Evolutionary conservation across 495 filamentous ascomycete genomes (phyloP).

Genomic region (Penicillium simplicissimum): DNA sequence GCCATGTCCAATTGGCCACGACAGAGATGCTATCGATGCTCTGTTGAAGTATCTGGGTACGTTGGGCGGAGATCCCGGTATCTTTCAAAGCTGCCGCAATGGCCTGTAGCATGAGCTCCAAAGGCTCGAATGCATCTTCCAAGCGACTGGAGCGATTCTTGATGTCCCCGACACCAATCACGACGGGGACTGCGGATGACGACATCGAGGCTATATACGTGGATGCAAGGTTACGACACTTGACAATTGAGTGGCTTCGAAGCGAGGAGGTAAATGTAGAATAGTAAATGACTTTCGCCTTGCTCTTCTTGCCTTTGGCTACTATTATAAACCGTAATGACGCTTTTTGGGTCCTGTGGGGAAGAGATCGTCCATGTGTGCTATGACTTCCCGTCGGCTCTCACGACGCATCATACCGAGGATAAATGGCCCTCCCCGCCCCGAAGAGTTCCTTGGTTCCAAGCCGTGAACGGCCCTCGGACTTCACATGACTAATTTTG

Average conservation of each 20-base stretch:
- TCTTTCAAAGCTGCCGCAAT: slow-evolving; percentile 48
- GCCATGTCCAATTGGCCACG: slow-evolving; percentile 61
- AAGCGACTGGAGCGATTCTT: slow-evolving; percentile 47
- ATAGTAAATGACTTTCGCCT: background rate
- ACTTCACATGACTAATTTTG: background rate
- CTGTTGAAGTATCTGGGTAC: slow-evolving; percentile 33
- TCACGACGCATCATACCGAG: background rate
- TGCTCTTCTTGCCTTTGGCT: background rate
- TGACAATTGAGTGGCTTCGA: background rate
- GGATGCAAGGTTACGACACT: background rate
- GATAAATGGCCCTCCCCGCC: background rate
- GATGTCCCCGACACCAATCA: slow-evolving; percentile 57
- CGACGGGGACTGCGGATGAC: slow-evolving; percentile 32
- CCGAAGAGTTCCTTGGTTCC: background rate
- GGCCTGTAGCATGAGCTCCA: slow-evolving; percentile 52
- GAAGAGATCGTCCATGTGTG: background rate
- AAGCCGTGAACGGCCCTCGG: background rate
- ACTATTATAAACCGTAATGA: background rate
- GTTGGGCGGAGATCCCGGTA: slow-evolving; percentile 21
- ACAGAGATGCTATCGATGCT: slow-evolving; percentile 55
- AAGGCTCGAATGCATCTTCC: slow-evolving; percentile 55
- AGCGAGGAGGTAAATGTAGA: background rate
- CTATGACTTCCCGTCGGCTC: background rate
- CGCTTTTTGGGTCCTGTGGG: background rate
- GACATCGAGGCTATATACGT: background rate